These are phyloP conservation scores for Clonostachys byssicola DNA, from an alignment of 2,329 filamentous ascomycete species.

Conservation along the genomic window DNA sequence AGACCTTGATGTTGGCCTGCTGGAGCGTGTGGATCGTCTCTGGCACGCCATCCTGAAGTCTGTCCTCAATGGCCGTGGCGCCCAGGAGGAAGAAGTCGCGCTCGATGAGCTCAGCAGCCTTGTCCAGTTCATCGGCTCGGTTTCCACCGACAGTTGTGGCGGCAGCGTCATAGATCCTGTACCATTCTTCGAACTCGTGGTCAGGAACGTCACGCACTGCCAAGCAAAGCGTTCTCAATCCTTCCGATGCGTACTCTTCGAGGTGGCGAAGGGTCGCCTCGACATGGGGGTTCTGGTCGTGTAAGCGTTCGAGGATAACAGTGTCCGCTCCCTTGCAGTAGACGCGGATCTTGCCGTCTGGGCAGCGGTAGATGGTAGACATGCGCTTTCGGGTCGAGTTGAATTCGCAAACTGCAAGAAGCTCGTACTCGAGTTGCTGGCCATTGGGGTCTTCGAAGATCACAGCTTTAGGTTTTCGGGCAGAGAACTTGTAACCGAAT, in stretches of 20 bases:
- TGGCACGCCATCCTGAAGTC: conserved; percentile 92
- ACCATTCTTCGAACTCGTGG: conserved; percentile 85
- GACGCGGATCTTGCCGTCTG: conserved; percentile 88
- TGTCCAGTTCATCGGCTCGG: conserved; percentile 91
- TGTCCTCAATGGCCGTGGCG: conserved; percentile 95
- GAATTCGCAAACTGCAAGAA: conserved; percentile 97
- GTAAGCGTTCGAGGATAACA: conserved; percentile 88
- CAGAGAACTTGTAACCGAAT: conserved; percentile 86
- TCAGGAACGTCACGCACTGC: conserved; percentile 93
- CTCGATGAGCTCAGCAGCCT: conserved; percentile 93
- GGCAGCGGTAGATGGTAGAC: conserved; percentile 95
- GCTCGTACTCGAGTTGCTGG: conserved; percentile 74
- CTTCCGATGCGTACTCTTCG: conserved; percentile 98
- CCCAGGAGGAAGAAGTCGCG: conserved; percentile 87
- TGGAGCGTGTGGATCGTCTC: conserved; percentile 98
- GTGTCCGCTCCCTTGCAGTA: conserved; percentile 98
- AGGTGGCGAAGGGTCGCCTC: conserved; percentile 89
- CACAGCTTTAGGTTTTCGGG: conserved; percentile 84
- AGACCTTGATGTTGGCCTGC: conserved; percentile 95
- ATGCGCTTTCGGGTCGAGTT: conserved; percentile 92
- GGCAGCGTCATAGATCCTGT: conserved; percentile 79
- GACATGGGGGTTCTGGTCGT: conserved; percentile 77
- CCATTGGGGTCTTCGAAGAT: conserved; percentile 71
- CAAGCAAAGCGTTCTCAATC: conserved; percentile 88
- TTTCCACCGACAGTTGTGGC: conserved; percentile 88